phyloP scores from a whole-genome alignment of 164 flowering plant species.

The Santalum album region DNA sequence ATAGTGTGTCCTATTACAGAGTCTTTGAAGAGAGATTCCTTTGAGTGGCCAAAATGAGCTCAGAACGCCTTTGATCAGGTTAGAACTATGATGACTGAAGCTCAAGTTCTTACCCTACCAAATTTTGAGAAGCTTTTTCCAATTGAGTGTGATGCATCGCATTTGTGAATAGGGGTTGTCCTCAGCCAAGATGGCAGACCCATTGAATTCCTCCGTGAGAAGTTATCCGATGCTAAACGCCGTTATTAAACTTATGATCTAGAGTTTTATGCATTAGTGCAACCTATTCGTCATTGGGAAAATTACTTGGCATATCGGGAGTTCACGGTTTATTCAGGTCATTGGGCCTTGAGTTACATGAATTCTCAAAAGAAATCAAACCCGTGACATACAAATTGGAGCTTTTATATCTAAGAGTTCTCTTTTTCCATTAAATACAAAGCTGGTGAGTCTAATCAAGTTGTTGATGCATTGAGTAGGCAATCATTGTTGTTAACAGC shows the following conservation, averaged over 20 bases:
- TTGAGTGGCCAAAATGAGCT: neutral
- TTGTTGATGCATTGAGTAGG: neutral
- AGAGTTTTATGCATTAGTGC: neutral
- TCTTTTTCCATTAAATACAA: neutral
- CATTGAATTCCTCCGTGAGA: neutral
- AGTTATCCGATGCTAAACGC: neutral
- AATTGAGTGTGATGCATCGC: neutral
- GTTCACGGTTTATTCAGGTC: neutral
- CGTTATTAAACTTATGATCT: neutral
- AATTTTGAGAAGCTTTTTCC: neutral
- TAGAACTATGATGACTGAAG: neutral
- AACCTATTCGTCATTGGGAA: neutral
- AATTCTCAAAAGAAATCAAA: neutral
- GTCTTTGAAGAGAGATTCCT: neutral
- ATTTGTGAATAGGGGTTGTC: neutral
- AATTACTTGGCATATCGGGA: neutral
- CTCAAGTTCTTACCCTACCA: neutral
- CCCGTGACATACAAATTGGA: neutral
- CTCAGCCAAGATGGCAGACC: neutral
- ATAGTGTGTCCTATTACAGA: too few species aligned
- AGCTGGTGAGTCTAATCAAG: neutral
- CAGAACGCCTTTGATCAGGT: neutral
- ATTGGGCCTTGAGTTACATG: neutral
- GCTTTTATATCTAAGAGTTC: neutral
- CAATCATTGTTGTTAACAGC: neutral